phyloP scores from a whole-genome alignment of 441 rosid species.

The Adansonia madagascariensis region DNA sequence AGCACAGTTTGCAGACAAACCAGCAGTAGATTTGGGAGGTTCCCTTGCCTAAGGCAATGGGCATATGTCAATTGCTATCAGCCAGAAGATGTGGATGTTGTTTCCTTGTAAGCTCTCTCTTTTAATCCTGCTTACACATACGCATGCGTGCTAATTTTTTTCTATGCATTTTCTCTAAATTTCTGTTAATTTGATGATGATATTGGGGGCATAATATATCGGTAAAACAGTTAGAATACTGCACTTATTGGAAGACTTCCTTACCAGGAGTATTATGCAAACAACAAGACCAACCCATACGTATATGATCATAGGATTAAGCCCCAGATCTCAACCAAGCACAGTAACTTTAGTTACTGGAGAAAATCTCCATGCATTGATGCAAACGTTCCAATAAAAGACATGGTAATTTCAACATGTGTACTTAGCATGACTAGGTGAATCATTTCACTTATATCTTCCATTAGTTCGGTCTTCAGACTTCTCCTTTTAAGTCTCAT shows the following conservation, averaged over 20 bases:
- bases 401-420: background rate
- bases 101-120: constrained; percentile 42
- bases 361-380: background rate
- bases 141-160: no score
- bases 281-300: background rate
- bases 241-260: background rate
- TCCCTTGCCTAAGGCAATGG: constrained; percentile 38
- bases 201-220: background rate
- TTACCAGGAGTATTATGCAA: no score
- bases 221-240: background rate
- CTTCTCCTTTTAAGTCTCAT: no score
- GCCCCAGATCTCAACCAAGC: background rate
- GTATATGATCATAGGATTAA: background rate
- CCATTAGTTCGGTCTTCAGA: no score
- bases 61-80: constrained; percentile 32
- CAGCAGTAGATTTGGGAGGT: constrained; percentile 30
- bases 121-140: background rate
- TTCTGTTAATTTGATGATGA: background rate
- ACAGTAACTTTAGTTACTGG: background rate
- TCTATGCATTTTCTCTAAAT: background rate
- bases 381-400: background rate
- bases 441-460: background rate
- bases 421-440: background rate
- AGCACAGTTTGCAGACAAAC: constrained; percentile 29
- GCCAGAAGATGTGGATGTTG: constrained; percentile 34